Evolutionary conservation across 176 grass and related monocot genomes (phyloP).

Genomic region (Panicum miliaceum): DNA sequence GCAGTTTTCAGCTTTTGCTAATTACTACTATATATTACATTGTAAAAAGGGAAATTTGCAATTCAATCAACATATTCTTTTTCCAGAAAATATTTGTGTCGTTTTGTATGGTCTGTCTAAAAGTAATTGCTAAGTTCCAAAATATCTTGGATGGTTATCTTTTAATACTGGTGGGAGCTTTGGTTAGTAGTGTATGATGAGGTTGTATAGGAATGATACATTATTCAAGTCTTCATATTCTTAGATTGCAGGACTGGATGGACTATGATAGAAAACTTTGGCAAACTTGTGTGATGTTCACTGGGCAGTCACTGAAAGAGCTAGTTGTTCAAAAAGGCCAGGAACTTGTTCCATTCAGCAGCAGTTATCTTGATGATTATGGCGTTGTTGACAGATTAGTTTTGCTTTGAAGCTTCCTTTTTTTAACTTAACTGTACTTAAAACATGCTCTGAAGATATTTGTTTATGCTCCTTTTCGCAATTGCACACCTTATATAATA

Average conservation of each 20-base stretch:
- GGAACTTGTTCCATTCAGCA: slow-evolving; percentile 3
- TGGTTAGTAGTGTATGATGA: not conserved
- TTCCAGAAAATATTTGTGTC: not conserved
- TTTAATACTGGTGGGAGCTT: not conserved
- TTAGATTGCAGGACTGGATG: slow-evolving; percentile 17
- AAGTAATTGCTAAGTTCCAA: not conserved
- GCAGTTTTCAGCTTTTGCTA: too few species aligned
- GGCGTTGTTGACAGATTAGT: slow-evolving; percentile 16
- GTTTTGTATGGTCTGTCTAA: too few species aligned
- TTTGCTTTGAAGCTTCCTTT: not conserved
- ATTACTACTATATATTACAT: too few species aligned
- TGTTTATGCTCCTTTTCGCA: not conserved
- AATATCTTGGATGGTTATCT: not conserved
- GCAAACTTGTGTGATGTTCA: not conserved
- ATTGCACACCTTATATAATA: not conserved
- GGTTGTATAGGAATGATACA: not conserved
- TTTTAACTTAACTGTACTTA: not conserved
- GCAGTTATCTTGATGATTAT: slow-evolving; percentile 10
- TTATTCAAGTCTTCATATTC: not conserved
- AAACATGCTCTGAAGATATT: not conserved
- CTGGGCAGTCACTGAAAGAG: slow-evolving; percentile 4
- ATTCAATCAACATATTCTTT: too few species aligned
- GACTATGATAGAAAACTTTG: slow-evolving; percentile 8
- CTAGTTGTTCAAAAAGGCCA: slow-evolving; percentile 15
- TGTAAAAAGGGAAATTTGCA: too few species aligned